These are phyloP conservation scores for Trichosporon coremiiforme DNA, from an alignment of 1,284 basidiomycete species.

Conservation along the genomic window DNA sequence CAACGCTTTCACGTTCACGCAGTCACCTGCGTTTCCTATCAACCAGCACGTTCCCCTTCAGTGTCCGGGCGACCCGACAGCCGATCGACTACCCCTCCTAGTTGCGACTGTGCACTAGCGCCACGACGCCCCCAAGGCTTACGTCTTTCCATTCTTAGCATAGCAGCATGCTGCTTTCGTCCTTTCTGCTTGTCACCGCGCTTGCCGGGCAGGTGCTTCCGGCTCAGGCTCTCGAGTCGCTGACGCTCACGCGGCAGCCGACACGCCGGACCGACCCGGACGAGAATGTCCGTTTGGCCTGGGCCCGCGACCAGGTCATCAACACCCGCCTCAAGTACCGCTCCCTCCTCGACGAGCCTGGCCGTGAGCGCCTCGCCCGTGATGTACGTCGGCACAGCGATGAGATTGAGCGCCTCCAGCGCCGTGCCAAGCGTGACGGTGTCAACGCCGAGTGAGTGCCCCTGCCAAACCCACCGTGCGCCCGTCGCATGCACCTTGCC, in stretches of 20 bases:
- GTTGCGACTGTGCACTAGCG: neutral
- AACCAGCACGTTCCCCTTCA: neutral
- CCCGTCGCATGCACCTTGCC: neutral
- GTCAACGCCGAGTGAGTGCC: neutral
- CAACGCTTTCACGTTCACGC: neutral
- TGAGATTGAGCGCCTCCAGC: neutral
- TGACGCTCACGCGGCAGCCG: neutral
- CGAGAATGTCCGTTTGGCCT: slow-evolving; percentile 2
- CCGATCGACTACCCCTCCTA: neutral
- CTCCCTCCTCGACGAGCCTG: neutral
- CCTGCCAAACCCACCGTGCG: neutral
- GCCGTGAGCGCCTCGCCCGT: neutral
- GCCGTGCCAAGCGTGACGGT: slow-evolving; percentile 8
- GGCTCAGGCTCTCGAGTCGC: neutral
- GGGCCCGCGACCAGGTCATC: slow-evolving; percentile 16
- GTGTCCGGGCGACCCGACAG: neutral
- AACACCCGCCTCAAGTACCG: slow-evolving; percentile 16
- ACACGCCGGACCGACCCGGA: neutral
- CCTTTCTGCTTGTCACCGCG: neutral
- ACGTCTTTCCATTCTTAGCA: neutral
- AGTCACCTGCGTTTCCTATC: neutral
- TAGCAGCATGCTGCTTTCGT: neutral
- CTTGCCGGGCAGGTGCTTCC: neutral
- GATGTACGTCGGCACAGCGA: neutral
- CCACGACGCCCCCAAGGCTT: neutral